Percentiles rank a stretch among this genome's conserved stretches.
These are phyloP conservation scores for Parasarocladium wereldwijsianum DNA, from an alignment of 2,329 filamentous ascomycete genomes.

Conservation along the genomic window DNA sequence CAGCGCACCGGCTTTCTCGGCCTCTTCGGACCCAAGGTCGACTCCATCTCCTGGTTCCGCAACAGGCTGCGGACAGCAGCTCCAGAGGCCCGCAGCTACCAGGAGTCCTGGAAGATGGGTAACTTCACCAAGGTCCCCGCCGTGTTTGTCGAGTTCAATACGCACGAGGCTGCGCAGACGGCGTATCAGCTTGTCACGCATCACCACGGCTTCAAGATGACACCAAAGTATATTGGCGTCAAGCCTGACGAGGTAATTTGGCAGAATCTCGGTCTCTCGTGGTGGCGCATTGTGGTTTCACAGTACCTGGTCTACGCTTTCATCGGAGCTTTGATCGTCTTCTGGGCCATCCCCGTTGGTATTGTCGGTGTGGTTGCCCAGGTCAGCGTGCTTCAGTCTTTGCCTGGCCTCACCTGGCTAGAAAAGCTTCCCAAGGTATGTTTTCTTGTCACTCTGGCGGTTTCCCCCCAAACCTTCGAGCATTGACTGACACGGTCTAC, in stretches of 20 bases:
- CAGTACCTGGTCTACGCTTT: constrained; percentile 47
- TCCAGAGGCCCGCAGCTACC: constrained; percentile 50
- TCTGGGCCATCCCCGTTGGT: constrained; percentile 66
- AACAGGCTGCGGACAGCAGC: constrained; percentile 37
- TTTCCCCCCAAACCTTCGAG: background rate
- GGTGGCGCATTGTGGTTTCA: constrained; percentile 64
- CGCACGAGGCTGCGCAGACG: constrained; percentile 69
- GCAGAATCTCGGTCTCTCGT: constrained; percentile 53
- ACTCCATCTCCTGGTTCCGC: constrained; percentile 76
- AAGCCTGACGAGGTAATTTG: constrained; percentile 73
- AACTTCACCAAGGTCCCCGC: constrained; percentile 51
- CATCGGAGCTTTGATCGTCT: constrained; percentile 62
- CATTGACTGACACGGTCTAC: background rate
- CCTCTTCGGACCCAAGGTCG: constrained; percentile 50
- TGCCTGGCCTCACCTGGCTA: constrained; percentile 63
- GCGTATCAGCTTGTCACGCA: constrained; percentile 74
- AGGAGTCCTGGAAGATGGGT: constrained; percentile 46
- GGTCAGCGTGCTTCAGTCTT: constrained; percentile 50
- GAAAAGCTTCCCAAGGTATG: constrained; percentile 43
- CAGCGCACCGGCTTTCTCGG: constrained; percentile 52
- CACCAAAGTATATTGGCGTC: constrained; percentile 70
- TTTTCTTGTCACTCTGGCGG: background rate
- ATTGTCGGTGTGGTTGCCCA: constrained; percentile 77
- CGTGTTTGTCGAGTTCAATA: constrained; percentile 81
- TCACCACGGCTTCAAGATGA: constrained; percentile 70